A percentile compares a stretch with the other conserved stretches of the same genome.
These are phyloP conservation scores for Aspergillus funiculosus DNA, from an alignment of 495 filamentous ascomycete species.

Conservation along the genomic window DNA sequence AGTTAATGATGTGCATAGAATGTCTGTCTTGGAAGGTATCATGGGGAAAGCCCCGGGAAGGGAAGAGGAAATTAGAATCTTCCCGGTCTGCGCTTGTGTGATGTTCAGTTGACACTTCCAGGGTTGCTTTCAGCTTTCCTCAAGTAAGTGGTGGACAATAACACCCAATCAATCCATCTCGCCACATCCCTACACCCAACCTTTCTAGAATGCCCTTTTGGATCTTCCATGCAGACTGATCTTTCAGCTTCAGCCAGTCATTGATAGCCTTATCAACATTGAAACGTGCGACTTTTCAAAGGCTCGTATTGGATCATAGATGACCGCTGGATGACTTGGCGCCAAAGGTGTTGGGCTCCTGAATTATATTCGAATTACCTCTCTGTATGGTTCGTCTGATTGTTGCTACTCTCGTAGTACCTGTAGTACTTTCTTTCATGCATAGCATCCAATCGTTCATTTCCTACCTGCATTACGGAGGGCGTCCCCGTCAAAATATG, in stretches of 20 bases:
- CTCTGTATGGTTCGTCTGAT: too few relatives aligned
- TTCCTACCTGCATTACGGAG: too few relatives aligned
- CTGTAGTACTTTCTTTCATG: conserved; percentile 6
- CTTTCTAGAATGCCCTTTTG: conserved; percentile 23
- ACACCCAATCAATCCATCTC: background rate
- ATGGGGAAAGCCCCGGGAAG: too few relatives aligned
- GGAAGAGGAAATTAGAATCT: too few relatives aligned
- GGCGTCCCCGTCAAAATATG: too few relatives aligned
- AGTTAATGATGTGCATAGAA: too few relatives aligned
- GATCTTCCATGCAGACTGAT: conserved; percentile 21
- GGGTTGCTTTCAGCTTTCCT: background rate
- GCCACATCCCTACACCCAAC: conserved; percentile 6
- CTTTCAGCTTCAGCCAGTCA: conserved; percentile 10
- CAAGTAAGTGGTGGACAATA: background rate
- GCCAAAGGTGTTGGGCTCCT: too few relatives aligned
- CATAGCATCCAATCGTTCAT: background rate
- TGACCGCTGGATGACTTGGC: too few relatives aligned
- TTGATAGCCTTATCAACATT: conserved; percentile 5
- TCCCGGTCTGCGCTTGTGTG: too few relatives aligned
- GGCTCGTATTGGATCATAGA: conserved; percentile 9
- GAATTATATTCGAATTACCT: too few relatives aligned
- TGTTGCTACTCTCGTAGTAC: too few relatives aligned
- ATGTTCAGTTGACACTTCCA: background rate
- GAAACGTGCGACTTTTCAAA: conserved; percentile 16
- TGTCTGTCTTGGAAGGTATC: too few relatives aligned